These are phyloP conservation scores for Penicillium sclerotiorum DNA, from an alignment of 2,329 filamentous ascomycete species.

Conservation along the genomic window DNA sequence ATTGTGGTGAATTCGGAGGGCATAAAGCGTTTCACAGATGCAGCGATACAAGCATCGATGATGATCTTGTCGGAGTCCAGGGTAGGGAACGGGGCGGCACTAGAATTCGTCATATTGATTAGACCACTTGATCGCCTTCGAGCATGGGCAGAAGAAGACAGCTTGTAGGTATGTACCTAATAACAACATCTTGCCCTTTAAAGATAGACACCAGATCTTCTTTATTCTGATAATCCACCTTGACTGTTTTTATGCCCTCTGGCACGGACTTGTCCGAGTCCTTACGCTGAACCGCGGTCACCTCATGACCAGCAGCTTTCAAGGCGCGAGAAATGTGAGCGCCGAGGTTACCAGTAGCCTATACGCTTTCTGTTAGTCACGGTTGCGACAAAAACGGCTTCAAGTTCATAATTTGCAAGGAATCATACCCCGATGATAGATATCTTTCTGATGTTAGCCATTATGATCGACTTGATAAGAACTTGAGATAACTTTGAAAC, in stretches of 20 bases:
- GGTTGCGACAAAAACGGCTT: background rate
- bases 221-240: background rate
- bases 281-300: background rate
- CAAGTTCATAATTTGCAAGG: background rate
- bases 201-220: background rate
- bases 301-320: background rate
- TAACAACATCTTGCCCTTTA: background rate
- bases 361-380: background rate
- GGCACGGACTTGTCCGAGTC: background rate
- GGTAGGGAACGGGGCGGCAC: background rate
- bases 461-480: background rate
- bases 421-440: background rate
- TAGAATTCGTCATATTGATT: background rate
- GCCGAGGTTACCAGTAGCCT: background rate
- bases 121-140: background rate
- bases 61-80: conserved; percentile 9
- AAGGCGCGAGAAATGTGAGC: background rate
- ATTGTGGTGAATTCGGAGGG: conserved; percentile 43
- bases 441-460: background rate
- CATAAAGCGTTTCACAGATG: conserved; percentile 49
- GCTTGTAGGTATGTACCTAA: background rate
- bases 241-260: background rate
- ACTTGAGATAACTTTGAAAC: no score
- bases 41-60: conserved; percentile 42
- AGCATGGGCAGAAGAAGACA: background rate